phyloP scores from a whole-genome alignment of 176 grass and related monocot genomes.

The Musa beccarii region DNA sequence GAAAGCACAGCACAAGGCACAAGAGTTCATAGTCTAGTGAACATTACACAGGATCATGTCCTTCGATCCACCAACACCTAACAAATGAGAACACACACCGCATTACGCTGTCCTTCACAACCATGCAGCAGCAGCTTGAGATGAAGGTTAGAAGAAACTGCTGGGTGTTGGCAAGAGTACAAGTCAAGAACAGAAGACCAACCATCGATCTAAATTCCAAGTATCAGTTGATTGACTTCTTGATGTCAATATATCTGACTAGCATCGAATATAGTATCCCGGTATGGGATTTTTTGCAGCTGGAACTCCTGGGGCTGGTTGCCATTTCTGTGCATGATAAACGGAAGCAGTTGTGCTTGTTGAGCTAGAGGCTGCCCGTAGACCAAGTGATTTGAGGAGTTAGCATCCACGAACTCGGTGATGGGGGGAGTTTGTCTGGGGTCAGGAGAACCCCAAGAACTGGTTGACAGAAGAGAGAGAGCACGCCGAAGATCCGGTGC shows the following conservation, averaged over 20 bases:
- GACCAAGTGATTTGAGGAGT: not conserved
- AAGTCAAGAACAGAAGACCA: not conserved
- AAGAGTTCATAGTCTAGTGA: not conserved
- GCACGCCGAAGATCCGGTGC: slow-evolving; percentile 23
- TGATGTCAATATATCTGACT: slow-evolving; percentile 5
- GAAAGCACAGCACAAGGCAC: not conserved
- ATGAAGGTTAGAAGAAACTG: not conserved
- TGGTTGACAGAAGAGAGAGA: slow-evolving; percentile 26
- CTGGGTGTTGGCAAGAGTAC: too few relatives aligned
- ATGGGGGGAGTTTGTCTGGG: slow-evolving; percentile 4
- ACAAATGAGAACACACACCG: too few relatives aligned
- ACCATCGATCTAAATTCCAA: not conserved
- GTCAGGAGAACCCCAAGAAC: slow-evolving; percentile 15
- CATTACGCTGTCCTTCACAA: too few relatives aligned
- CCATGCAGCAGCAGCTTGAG: not conserved
- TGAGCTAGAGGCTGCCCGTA: slow-evolving; percentile 1
- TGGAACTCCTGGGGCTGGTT: slow-evolving; percentile 11
- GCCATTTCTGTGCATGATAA: not conserved
- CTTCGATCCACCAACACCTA: not conserved
- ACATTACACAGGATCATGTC: not conserved
- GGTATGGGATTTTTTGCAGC: not conserved
- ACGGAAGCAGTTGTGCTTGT: slow-evolving; percentile 2
- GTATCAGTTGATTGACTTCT: not conserved
- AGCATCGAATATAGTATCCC: not conserved
- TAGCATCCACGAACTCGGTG: not conserved